Percentiles rank a stretch among this genome's conserved stretches.
Evolutionary conservation across 768 basidiomycete species (phyloP).

Genomic region (Suillus plorans): DNA sequence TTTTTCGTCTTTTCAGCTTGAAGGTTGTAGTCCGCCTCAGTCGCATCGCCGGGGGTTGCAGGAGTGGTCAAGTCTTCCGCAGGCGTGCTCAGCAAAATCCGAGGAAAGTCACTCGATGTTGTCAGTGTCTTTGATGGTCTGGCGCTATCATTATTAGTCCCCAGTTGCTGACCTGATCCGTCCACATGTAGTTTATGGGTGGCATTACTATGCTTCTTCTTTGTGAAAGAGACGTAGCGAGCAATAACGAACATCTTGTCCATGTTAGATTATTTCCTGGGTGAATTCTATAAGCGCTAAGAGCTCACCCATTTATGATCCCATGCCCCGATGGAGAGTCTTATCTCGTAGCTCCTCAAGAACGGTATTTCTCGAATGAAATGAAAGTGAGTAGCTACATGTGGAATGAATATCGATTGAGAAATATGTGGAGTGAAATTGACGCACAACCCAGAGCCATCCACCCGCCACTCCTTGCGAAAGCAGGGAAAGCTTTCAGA

Average conservation of each 20-base stretch:
- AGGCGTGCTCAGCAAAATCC: slow-evolving; percentile 36
- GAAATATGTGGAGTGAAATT: neutral
- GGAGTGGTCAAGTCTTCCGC: slow-evolving; percentile 29
- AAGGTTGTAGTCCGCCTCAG: slow-evolving; percentile 9
- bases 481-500: slow-evolving; percentile 52
- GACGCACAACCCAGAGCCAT: slow-evolving; percentile 49
- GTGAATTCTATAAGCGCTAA: slow-evolving; percentile 7
- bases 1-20: slow-evolving; percentile 16
- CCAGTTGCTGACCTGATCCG: neutral
- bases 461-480: slow-evolving; percentile 60
- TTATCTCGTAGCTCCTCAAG: slow-evolving; percentile 59
- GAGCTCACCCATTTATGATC: slow-evolving; percentile 74
- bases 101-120: slow-evolving; percentile 19
- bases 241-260: slow-evolving; percentile 59
- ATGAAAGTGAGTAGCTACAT: slow-evolving; percentile 60
- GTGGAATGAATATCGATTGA: neutral
- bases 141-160: slow-evolving; percentile 3
- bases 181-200: neutral
- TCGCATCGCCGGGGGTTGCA: slow-evolving; percentile 17
- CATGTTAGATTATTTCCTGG: neutral
- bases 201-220: slow-evolving; percentile 9
- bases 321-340: slow-evolving; percentile 59
- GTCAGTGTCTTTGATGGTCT: slow-evolving; percentile 17
- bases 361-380: slow-evolving; percentile 74
- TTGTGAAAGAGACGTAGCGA: slow-evolving; percentile 61